Conservation (phyloP, 345 rosid species). For the Lepidium africanum region DNA sequence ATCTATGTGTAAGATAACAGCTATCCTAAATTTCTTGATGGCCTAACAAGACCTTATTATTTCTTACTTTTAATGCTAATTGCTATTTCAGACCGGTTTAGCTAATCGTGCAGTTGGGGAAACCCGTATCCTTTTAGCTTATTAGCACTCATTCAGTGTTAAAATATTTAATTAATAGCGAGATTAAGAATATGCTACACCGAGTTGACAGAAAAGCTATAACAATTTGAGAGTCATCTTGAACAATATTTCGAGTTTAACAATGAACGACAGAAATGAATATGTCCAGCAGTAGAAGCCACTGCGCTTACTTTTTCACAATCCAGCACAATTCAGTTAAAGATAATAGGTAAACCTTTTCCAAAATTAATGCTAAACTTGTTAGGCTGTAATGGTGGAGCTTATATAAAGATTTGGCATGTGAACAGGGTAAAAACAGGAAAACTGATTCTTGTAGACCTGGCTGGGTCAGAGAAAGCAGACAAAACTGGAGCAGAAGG, state of each 20-base stretch:
- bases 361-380: not conserved
- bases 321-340: slow-evolving; percentile 45
- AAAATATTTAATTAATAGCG: not conserved
- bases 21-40: not conserved
- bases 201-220: not conserved
- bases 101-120: slow-evolving; percentile 86
- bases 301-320: slow-evolving; percentile 56
- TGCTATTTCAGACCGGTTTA: slow-evolving; percentile 60
- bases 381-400: not conserved
- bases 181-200: not conserved
- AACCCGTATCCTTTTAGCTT: slow-evolving; percentile 63
- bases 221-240: slow-evolving; percentile 7
- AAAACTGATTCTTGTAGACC: slow-evolving; percentile 74
- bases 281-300: slow-evolving; percentile 90
- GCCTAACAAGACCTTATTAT: slow-evolving; percentile 2
- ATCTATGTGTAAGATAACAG: slow-evolving; percentile 54
- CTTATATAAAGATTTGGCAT: slow-evolving; percentile 4
- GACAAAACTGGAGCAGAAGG: slow-evolving; percentile 99
- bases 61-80: slow-evolving; percentile 23
- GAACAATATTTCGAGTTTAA: slow-evolving; percentile 27
- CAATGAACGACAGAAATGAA: slow-evolving; percentile 60
- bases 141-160: not conserved
- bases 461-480: slow-evolving; percentile 91
- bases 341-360: slow-evolving; percentile 45
- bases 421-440: slow-evolving; percentile 49